Base-by-base conservation (phyloP, 208 protist genomes). In the Angomonas ambiguus region DNA sequence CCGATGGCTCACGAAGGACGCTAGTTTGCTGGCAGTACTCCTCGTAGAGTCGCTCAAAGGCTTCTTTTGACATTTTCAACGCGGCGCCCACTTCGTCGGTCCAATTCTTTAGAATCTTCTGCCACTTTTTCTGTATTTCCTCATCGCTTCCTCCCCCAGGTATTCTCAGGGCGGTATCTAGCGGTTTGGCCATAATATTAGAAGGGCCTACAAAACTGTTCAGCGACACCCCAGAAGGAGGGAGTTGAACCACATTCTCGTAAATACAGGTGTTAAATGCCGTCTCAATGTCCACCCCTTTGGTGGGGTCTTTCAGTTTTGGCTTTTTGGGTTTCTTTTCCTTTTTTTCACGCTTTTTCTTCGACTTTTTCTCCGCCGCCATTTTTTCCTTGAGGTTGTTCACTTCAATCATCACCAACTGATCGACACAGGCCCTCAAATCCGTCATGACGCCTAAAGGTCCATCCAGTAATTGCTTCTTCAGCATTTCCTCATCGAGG, bases 371-470 rank as follows among this genome's bases (percentile, higher is more conserved):
- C 74, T 96, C 90, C 53, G 74, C 75, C 68, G 95, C 91, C 5
- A 97, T 35, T 20, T 79, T 65, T 55, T 79, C 83, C 80, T 95
- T 92, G 28, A 98, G 62, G 76, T 98, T 98, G 18, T 67, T 55
- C 27, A 98, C 87, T 76, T 98, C 94, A 53, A 93, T 78, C 67
- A 83, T 74, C 38, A 98, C 87, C n/a, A 96, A 80, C 78, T 93
- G 73, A 65, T 98, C 94, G 2, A 98, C 95, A 66, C 90, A 83
- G 53, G 63, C 67, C 30, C 96, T 87, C 42, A 98, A 71, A 33
- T 96, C 81, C 24, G 84, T 71, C 78, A 97, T 91, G 20, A 98
- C 77, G 11, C 94, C 95, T 20, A 81, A 77, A 1, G 90, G 45
- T 3, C 94, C 92, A 41, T 92, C 80, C 60, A 98, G 68, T 20